These are phyloP conservation scores for Jacaranda mimosifolia DNA, from an alignment of 257 asterid species.

Conservation along the genomic window DNA sequence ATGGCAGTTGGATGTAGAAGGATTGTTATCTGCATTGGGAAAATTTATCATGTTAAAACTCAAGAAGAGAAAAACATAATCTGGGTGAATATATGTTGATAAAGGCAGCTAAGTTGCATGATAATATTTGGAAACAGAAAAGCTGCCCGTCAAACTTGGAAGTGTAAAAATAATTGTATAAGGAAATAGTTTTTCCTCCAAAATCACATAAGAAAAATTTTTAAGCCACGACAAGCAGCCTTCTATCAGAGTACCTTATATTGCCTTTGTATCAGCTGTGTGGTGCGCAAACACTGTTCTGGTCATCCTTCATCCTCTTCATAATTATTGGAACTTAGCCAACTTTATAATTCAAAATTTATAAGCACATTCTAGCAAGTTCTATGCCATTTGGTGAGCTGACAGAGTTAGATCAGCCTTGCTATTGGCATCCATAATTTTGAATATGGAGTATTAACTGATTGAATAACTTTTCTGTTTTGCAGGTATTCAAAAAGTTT, in stretches of 20 bases:
- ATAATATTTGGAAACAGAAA: not conserved
- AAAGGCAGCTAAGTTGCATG: not conserved
- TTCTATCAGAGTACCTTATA: not conserved
- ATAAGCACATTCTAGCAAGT: not conserved
- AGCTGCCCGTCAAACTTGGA: not conserved
- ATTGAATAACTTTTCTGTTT: not conserved
- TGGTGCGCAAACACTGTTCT: not conserved
- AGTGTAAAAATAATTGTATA: not conserved
- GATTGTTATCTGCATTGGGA: not conserved
- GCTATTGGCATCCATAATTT: not conserved
- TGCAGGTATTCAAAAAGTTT: conserved; percentile 82
- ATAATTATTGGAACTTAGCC: not conserved
- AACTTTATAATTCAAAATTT: not conserved
- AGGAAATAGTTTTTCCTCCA: not conserved
- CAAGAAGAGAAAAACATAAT: not conserved
- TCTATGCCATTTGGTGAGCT: not conserved
- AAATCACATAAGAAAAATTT: not conserved
- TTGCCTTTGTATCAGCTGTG: not conserved
- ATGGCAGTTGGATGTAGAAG: conserved; percentile 1
- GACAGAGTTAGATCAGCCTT: conserved; percentile 11
- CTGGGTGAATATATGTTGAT: not conserved
- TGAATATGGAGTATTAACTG: conserved; percentile 4
- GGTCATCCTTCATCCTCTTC: conserved; percentile 20
- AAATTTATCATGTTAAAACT: not conserved
- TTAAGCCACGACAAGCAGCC: conserved; percentile 1